Percentiles rank a stretch among this genome's conserved stretches.
Evolutionary conservation across 129 eudicot species (phyloP).

Genomic region (Tagetes erecta): DNA sequence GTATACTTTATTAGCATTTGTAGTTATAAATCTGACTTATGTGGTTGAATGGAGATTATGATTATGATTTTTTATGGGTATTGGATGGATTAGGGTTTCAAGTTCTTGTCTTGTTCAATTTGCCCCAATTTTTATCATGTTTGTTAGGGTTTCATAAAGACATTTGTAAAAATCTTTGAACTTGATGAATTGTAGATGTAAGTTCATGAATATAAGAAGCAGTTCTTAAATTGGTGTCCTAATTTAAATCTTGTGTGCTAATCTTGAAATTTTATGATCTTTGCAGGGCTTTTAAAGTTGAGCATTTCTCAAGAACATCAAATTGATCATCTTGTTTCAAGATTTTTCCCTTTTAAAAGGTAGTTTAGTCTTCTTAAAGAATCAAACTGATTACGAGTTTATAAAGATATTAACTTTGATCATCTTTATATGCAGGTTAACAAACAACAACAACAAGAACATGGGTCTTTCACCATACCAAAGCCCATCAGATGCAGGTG

Average conservation of each 20-base stretch:
- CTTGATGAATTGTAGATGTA: constrained; percentile 8
- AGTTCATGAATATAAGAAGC: not conserved
- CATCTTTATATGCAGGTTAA: constrained; percentile 40
- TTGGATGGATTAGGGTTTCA: not conserved
- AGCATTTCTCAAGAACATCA: not conserved
- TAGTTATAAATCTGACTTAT: no score
- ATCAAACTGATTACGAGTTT: not conserved
- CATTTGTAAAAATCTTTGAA: not conserved
- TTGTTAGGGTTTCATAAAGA: not conserved
- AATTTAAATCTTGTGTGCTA: constrained; percentile 11
- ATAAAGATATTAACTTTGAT: constrained; percentile 3
- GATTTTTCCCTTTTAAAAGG: not conserved
- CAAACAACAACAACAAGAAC: constrained; percentile 29
- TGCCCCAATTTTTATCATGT: not conserved
- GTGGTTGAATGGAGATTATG: not conserved
- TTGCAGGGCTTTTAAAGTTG: constrained; percentile 11
- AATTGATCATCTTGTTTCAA: constrained; percentile 13
- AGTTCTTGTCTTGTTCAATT: not conserved
- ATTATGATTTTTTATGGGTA: not conserved
- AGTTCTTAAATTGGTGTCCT: not conserved
- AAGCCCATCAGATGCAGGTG: constrained; percentile 72
- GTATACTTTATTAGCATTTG: no score
- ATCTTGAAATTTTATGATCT: constrained; percentile 4
- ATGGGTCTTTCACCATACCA: constrained; percentile 85
- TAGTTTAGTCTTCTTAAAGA: not conserved